Base-by-base conservation (phyloP, 2,329 filamentous ascomycete species). In the Escovopsis sp. region DNA sequence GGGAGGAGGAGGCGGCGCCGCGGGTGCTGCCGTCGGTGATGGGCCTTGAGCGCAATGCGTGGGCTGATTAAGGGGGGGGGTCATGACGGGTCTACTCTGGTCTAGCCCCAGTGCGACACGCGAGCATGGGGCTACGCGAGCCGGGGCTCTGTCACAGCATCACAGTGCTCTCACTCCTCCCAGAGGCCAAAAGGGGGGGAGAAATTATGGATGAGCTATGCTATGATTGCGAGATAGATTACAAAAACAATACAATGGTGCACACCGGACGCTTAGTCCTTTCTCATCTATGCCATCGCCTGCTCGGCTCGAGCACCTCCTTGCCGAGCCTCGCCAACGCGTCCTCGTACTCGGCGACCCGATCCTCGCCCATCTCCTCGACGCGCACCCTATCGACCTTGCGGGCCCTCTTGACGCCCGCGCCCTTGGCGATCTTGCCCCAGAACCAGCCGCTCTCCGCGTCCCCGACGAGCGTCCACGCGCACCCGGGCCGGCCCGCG, bases 361-460 rank as follows among this genome's bases (percentile, higher is more conserved):
- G 64, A 38, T 62, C 63, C 49, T 72, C 67, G 11, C 50, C 51
- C 50, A 75, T 74, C 47, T 64, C 62, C 7, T 61, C 56, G 20
- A 76, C 56, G 34, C 64, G 59, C 4, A 68, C 58, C 44, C 72
- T 62, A 47, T 67, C 67, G 16, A 77, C 67, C 50, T 61, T 65
- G 24, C 55, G 56, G 2, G 53, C 55, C 38, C 68, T 62, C 42
- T 62, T 59, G 12, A 74, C 57, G 7, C 74, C 65, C 43, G 63
- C 58, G 5, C 79, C 66, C 43, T 68, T 70, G 20, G 77, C 82
- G 47, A 96, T 80, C 51, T 84, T 82, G 45, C 82, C 81, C 74
- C 84, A 87, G 62, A 96, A 98, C 88, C 91, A 94, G 36, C 82
- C 75, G 16, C 80, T 87, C 62, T 98, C 88, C 3, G 74, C 72